phyloP scores from a whole-genome alignment of 2,329 filamentous ascomycete species.

The Hymenoscyphus linearis region DNA sequence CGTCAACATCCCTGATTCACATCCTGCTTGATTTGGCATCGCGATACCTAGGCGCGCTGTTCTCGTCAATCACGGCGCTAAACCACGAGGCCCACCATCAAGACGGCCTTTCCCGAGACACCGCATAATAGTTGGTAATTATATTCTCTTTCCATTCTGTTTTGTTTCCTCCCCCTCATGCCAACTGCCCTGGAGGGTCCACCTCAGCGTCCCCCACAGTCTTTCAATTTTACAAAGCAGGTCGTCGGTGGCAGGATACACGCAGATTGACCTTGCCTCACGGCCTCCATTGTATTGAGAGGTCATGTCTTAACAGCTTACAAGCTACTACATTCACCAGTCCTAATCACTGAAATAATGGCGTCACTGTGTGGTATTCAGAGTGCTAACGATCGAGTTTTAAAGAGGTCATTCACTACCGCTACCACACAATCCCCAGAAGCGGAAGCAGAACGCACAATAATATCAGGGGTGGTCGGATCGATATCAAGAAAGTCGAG shows the following conservation, averaged over 20 bases:
- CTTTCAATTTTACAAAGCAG: constrained; percentile 4
- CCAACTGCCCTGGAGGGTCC: constrained; percentile 8
- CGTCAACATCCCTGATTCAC: constrained; percentile 8
- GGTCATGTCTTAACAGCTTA: constrained; percentile 15
- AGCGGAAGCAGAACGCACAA: constrained; percentile 16
- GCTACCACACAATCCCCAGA: constrained; percentile 17
- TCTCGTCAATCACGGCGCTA: constrained; percentile 18
- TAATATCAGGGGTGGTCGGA: constrained; percentile 11
- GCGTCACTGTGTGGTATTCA: constrained; percentile 19
- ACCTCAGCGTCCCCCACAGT: constrained; percentile 7
- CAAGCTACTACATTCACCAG: constrained; percentile 9
- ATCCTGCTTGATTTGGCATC: constrained; percentile 11
- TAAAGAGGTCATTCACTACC: constrained; percentile 28
- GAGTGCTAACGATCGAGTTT: constrained; percentile 28
- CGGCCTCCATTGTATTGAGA: constrained; percentile 13
- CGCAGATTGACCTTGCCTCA: constrained; percentile 13
- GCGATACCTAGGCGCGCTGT: constrained; percentile 17
- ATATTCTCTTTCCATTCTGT: constrained; percentile 11
- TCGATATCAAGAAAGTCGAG: constrained; percentile 13
- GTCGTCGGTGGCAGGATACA: constrained; percentile 16
- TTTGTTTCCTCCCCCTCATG: constrained; percentile 11
- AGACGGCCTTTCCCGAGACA: constrained; percentile 23
- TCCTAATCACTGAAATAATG: constrained; percentile 15
- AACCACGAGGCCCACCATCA: constrained; percentile 18
- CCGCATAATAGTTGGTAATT: constrained; percentile 24